Evolutionary conservation across 1,284 basidiomycete genomes (phyloP).

Genomic region (Trichosporon sp.): DNA sequence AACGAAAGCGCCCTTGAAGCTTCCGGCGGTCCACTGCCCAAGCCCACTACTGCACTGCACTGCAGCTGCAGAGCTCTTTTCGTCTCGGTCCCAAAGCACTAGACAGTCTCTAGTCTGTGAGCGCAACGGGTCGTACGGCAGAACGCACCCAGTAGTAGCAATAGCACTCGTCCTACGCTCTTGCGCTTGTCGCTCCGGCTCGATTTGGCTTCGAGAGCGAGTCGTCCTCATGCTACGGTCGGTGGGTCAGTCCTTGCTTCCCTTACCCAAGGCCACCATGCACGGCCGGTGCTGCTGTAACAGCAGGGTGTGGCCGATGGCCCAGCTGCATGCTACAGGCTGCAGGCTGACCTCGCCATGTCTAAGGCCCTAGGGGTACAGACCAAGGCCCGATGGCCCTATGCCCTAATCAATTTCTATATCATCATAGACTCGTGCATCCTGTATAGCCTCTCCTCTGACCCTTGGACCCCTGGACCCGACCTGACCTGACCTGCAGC

Average conservation of each 20-base stretch:
- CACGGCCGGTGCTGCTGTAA: background rate
- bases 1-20: background rate
- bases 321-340: too few relatives aligned
- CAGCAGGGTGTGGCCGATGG: background rate
- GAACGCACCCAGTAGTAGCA: too few relatives aligned
- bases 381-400: background rate
- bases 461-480: background rate
- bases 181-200: background rate
- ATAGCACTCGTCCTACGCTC: too few relatives aligned
- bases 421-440: background rate
- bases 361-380: too few relatives aligned
- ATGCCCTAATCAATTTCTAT: background rate
- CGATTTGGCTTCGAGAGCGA: background rate
- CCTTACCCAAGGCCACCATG: background rate
- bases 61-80: too few relatives aligned
- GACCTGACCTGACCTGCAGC: background rate
- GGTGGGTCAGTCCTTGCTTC: background rate
- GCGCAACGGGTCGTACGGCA: too few relatives aligned
- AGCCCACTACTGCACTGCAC: background rate
- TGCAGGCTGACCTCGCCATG: background rate
- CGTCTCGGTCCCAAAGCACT: too few relatives aligned
- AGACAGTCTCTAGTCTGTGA: too few relatives aligned
- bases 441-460: background rate
- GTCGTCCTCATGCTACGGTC: background rate
- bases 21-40: background rate